A percentile compares a stretch with the other conserved stretches of the same genome.
These are phyloP conservation scores for Ascoidea rubescens DNA, from an alignment of 805 yeast species.

Conservation along the genomic window DNA sequence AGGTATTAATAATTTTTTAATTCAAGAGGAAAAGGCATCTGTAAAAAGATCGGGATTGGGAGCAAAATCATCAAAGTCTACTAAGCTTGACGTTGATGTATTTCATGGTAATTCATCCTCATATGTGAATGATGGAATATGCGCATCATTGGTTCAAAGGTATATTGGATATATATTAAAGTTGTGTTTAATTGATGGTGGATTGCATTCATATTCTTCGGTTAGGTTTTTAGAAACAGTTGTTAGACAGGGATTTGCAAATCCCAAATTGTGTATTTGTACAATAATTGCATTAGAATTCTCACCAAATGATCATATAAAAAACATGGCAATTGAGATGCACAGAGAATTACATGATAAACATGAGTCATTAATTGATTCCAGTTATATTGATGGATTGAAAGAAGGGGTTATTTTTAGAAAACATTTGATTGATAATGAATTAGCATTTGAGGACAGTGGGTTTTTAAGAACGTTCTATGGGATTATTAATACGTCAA, in stretches of 20 bases:
- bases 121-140: slow-evolving; percentile 51
- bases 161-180: slow-evolving; percentile 35
- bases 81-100: slow-evolving; percentile 29
- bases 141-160: slow-evolving; percentile 58
- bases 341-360: slow-evolving; percentile 45
- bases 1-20: slow-evolving; percentile 44
- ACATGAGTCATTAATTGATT: slow-evolving; percentile 59
- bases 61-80: slow-evolving; percentile 20
- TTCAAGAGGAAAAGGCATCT: slow-evolving; percentile 37
- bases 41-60: slow-evolving; percentile 26
- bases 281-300: slow-evolving; percentile 60
- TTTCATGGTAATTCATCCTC: slow-evolving; percentile 41
- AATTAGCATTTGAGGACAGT: slow-evolving; percentile 12
- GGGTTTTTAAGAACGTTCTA: slow-evolving; percentile 27
- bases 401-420: slow-evolving; percentile 36
- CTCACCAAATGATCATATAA: slow-evolving; percentile 28
- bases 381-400: slow-evolving; percentile 51
- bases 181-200: slow-evolving; percentile 32
- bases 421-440: slow-evolving; percentile 14
- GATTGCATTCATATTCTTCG: slow-evolving; percentile 33
- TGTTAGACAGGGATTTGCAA: slow-evolving; percentile 54
- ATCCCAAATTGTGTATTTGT: slow-evolving; percentile 57
- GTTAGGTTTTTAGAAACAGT: slow-evolving; percentile 41
- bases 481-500: slow-evolving; percentile 25
- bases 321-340: slow-evolving; percentile 33